Base-by-base conservation (phyloP, 2,329 filamentous ascomycete genomes). In the Pseudopithomyces maydicus region DNA sequence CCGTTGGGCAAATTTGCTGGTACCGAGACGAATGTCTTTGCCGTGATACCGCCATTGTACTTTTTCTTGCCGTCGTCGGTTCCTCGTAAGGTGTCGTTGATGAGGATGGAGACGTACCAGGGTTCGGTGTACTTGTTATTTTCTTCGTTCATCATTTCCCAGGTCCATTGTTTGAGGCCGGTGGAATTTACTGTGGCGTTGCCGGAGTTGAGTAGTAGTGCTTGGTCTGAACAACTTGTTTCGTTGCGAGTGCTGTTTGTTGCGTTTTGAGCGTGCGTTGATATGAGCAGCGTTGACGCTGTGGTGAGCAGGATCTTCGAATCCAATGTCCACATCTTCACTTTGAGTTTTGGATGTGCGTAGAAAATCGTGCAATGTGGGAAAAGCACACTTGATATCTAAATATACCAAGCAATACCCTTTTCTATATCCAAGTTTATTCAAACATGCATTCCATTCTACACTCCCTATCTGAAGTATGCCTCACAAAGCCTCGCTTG, bases 31-130 rank as follows among this genome's bases (percentile, higher is more conserved):
- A 19, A 46, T 14, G 20, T 29, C 2, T 8, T 6, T 19, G 20
- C 22, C 2, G 11, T n/a, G 15, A 33, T 20, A 7, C 42, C 42
- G 23, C 42, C 42, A 14, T 23, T 12, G 10, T 19, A 44, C 11
- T n/a, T n/a, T n/a, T n/a, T n/a, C n/a, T n/a, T n/a, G n/a, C n/a
- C n/a, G n/a, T n/a, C n/a, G n/a, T n/a, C n/a, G n/a, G n/a, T n/a
- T n/a, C n/a, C n/a, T n/a, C n/a, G n/a, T n/a, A n/a, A n/a, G 15
- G 44, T 47, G 44, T 33, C 44, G 29, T 47, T 47, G 44, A 47
- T 3, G 14, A 19, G 17, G 29, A 47, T 17, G 19, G 44, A 33
- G n/a, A 33, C 2, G 11, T 33, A 47, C 44, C 17, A 47, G 7
- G n/a, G n/a, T n/a, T n/a, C n/a, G n/a, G n/a, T n/a, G n/a, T n/a